Evolutionary conservation across 257 asterid species (phyloP).

Genomic region (Eustoma russellianum): DNA sequence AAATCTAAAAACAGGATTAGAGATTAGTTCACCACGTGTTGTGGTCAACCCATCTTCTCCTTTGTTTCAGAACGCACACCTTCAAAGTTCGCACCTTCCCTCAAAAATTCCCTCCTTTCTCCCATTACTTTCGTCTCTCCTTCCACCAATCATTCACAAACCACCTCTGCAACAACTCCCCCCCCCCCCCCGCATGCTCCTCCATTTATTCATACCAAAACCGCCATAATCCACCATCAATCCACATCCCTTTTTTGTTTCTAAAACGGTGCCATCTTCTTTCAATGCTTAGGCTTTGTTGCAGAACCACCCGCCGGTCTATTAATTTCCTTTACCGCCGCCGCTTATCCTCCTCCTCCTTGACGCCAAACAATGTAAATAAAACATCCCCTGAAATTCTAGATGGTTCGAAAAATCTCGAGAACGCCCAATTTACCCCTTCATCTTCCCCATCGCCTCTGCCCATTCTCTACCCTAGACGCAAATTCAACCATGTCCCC

Average conservation of each 20-base stretch:
- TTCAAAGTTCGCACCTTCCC: slow-evolving; percentile 19
- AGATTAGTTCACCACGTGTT: too few species aligned
- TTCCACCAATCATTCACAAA: neutral
- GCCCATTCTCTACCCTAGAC: slow-evolving; percentile 15
- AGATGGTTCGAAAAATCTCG: slow-evolving; percentile 14
- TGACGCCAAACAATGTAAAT: neutral
- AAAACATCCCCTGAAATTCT: neutral
- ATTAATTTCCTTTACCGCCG: slow-evolving; percentile 19
- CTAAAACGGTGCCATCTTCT: neutral
- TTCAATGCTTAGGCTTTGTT: slow-evolving; percentile 29
- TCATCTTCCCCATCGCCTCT: slow-evolving; percentile 15
- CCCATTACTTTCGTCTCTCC: slow-evolving; percentile 2
- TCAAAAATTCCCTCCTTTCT: slow-evolving; percentile 17
- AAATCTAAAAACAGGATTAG: too few species aligned
- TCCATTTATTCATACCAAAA: neutral
- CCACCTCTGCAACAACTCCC: too few species aligned
- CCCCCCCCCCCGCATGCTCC: too few species aligned
- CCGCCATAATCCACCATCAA: too few species aligned
- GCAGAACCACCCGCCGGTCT: slow-evolving; percentile 24
- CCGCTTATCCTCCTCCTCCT: slow-evolving; percentile 15
- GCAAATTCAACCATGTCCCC: slow-evolving; percentile 18
- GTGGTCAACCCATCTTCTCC: neutral
- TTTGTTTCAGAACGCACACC: too few species aligned
- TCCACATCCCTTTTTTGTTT: too few species aligned
- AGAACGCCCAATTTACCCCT: slow-evolving; percentile 21